A percentile compares a stretch with the other conserved stretches of the same genome.
These are phyloP conservation scores for Wickerhamomyces sp. DNA, from an alignment of 1,139 yeast species.

Conservation along the genomic window DNA sequence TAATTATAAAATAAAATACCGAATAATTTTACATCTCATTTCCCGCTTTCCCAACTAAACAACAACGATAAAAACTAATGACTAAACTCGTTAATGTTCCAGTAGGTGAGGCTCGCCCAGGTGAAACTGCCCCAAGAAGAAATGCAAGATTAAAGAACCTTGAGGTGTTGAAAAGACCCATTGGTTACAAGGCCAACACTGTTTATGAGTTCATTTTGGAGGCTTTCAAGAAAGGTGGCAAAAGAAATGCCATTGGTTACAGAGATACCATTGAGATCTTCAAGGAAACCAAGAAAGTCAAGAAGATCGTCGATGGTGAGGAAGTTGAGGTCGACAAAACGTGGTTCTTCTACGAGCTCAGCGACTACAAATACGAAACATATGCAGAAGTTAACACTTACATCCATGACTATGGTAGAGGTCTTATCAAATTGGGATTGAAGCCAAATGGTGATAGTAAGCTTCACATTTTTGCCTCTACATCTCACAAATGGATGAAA, in stretches of 20 bases:
- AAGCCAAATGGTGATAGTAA: constrained; percentile 56
- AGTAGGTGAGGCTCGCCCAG: constrained; percentile 76
- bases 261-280: constrained; percentile 73
- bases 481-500: constrained; percentile 90
- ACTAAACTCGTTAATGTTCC: constrained; percentile 44
- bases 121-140: constrained; percentile 93
- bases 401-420: constrained; percentile 62
- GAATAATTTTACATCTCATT: too few species aligned
- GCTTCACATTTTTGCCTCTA: constrained; percentile 79
- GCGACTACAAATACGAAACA: constrained; percentile 63
- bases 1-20: too few species aligned
- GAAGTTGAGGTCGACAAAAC: constrained; percentile 68
- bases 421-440: constrained; percentile 73
- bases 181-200: constrained; percentile 56
- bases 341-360: constrained; percentile 82
- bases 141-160: constrained; percentile 51
- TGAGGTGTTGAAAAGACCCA: constrained; percentile 51
- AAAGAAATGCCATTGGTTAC: constrained; percentile 66
- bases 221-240: constrained; percentile 54
- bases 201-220: constrained; percentile 68
- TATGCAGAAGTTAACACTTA: constrained; percentile 52
- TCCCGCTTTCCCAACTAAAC: not conserved
- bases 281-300: constrained; percentile 68
- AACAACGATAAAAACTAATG: not conserved
- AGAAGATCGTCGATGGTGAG: constrained; percentile 76